Base-by-base conservation (phyloP, 2,329 filamentous ascomycete genomes). In the Beauveria bassiana region DNA sequence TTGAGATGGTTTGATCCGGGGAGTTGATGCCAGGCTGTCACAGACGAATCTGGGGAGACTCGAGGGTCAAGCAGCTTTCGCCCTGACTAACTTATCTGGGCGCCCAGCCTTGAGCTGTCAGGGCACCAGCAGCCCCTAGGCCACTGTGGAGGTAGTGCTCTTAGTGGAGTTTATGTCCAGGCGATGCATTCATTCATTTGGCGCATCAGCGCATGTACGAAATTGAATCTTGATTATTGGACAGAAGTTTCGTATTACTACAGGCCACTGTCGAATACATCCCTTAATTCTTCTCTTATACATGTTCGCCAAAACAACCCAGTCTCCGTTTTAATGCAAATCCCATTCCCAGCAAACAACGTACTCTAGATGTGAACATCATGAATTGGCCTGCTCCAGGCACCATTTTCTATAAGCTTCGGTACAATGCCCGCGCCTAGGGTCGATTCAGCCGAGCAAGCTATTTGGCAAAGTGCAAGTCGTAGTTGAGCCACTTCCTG, bases 391-490 rank as follows among this genome's bases (percentile, higher is more conserved):
- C 22, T 38, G 22, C 7, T 20, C 2, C 20, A 34, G 16, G 28
- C 20, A 24, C 16, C 14, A 2, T 50, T n/a, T 42, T 49, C 14
- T 10, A 6, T 31, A 3, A 10, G 10, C 26, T 6, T 38, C 7
- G 12, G 12, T 38, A 6, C 22, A 5, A 16, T 38, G 42, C 26
- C 14, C 20, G 6, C 4, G 10, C 5, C 16, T 16, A 12, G 22
- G 24, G 31, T n/a, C 10, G n/a, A 16, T 14, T 50, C 34, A 58
- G 42, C 24, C 1, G 31, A 34, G 31, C 12, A 14, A 5, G 31
- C 12, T 34, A 99, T 85, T 99, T 99, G 63, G 95, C 95, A 79
- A 99, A 99, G 79, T 99, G 95, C 72, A 99, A 82, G 74, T 99
- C 95, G 73, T 98, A 99, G 66, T 90, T 90, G 66, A 99, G 81